Base-by-base conservation (phyloP, 1,284 basidiomycete genomes). In the Afroboletus lepidellus region DNA sequence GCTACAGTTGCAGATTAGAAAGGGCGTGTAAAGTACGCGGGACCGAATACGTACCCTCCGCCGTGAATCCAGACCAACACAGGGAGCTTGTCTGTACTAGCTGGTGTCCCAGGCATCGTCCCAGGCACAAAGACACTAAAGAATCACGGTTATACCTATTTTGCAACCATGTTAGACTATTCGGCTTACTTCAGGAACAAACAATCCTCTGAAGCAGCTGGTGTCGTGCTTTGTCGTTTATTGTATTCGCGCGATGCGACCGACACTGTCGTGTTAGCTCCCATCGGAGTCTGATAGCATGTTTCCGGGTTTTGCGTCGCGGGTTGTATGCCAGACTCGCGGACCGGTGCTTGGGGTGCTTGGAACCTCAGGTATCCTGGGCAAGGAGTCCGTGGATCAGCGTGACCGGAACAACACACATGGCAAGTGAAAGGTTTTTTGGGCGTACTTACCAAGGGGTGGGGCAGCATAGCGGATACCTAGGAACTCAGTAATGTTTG, bases 51-150 rank as follows among this genome's bases (percentile, higher is more conserved):
- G 3, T 46, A 61, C 61, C 61, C 59, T 46, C 59, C 59, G 18
- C 61, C 59, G 8, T 63, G 59, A 47, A 60, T 61, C 61, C 61
- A 63, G 6, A 63, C 48, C 21, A 60, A 15, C 3, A 60, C 59
- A 29, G 59, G 59, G 12, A 61, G 37, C 6, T 46, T 46, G 1
- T 30, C 38, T 0, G 16, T 12, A 13, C 16, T 8, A 8, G 30
- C 41, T 8, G 29, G 20, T 15, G 46, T 37, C 8, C 8, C 9
- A 2, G 51, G 32, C 0, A 59, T 41, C 7, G 21, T 38, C 20
- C 56, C 61, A 1, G 59, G 50, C 0, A 55, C 32, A 21, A 62
- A 53, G 6, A 60, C 60, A 8, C 59, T 60, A 8, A 7, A 23
- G 3, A 13, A 15, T 46, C 12, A 34, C 20, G 37, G 8, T 30